These are phyloP conservation scores for Trichoderma reesei DNA, from an alignment of 495 filamentous ascomycete genomes.

Conservation along the genomic window DNA sequence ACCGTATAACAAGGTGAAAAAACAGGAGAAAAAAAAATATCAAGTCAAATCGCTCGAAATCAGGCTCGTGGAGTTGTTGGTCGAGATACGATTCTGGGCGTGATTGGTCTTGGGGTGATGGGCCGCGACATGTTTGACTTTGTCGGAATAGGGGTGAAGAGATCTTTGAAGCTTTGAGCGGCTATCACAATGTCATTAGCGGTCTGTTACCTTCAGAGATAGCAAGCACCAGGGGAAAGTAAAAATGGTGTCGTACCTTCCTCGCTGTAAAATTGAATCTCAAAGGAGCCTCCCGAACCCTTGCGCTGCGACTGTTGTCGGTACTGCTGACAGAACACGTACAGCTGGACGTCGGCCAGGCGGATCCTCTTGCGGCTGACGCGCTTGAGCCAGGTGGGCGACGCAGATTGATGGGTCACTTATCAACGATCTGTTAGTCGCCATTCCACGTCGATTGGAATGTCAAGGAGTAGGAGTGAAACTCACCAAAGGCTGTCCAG, in stretches of 20 bases:
- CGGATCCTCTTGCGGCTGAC: constrained; percentile 43
- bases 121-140: neutral
- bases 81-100: neutral
- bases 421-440: constrained; percentile 13
- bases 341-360: constrained; percentile 50
- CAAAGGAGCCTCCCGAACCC: constrained; percentile 33
- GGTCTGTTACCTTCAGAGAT: too few species aligned
- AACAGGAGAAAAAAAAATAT: neutral
- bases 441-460: neutral
- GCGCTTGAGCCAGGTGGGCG: constrained; percentile 47
- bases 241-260: constrained; percentile 20
- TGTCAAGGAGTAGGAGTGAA: neutral
- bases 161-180: neutral
- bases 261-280: constrained; percentile 34
- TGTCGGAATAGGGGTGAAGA: neutral
- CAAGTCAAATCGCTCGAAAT: neutral
- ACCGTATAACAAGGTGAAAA: neutral
- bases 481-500: constrained; percentile 61
- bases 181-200: constrained; percentile 7
- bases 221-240: too few species aligned
- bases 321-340: constrained; percentile 56
- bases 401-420: constrained; percentile 52
- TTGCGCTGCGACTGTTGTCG: constrained; percentile 34
- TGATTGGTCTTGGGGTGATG: neutral
- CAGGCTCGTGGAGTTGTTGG: neutral